phyloP scores from a whole-genome alignment of 1,139 yeast species.

The Candida pseudoviswanathii region DNA sequence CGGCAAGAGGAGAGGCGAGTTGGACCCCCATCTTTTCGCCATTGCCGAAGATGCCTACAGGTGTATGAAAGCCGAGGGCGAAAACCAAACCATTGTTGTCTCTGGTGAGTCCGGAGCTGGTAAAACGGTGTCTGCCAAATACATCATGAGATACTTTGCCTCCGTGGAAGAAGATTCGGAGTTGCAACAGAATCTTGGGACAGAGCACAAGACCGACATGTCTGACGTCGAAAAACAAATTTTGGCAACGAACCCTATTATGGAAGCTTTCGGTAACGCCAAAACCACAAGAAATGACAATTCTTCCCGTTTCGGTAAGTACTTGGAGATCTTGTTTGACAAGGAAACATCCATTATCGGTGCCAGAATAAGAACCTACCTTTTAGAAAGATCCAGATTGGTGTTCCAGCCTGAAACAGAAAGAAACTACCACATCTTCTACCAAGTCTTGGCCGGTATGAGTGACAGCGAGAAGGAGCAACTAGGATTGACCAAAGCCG shows the following conservation, averaged over 20 bases:
- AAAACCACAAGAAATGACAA: constrained; percentile 97
- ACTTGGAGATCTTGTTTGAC: constrained; percentile 87
- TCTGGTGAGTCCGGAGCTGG: constrained; percentile 99
- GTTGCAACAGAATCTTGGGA: constrained; percentile 23
- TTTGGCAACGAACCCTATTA: constrained; percentile 94
- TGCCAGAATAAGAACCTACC: constrained; percentile 89
- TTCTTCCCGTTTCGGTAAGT: constrained; percentile 96
- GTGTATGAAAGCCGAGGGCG: constrained; percentile 82
- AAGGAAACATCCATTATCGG: constrained; percentile 78
- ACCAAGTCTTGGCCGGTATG: constrained; percentile 85
- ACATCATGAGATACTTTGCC: constrained; percentile 96
- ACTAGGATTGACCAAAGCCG: constrained; percentile 63
- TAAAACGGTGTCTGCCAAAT: constrained; percentile 95
- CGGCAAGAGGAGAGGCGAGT: constrained; percentile 88
- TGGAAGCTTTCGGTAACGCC: constrained; percentile 99
- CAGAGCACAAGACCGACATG: constrained; percentile 63
- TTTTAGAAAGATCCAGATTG: constrained; percentile 89
- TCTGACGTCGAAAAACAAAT: constrained; percentile 93
- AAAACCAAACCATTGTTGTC: constrained; percentile 94
- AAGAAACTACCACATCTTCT: constrained; percentile 93
- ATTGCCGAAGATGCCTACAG: constrained; percentile 98
- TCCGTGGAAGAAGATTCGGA: constrained; percentile 72
- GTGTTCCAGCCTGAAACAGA: constrained; percentile 90
- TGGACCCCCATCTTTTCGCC: constrained; percentile 96
- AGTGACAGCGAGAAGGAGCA: constrained; percentile 56